Evolutionary conservation across 768 basidiomycete species (phyloP).

Genomic region (Crassisporium funariophilum): DNA sequence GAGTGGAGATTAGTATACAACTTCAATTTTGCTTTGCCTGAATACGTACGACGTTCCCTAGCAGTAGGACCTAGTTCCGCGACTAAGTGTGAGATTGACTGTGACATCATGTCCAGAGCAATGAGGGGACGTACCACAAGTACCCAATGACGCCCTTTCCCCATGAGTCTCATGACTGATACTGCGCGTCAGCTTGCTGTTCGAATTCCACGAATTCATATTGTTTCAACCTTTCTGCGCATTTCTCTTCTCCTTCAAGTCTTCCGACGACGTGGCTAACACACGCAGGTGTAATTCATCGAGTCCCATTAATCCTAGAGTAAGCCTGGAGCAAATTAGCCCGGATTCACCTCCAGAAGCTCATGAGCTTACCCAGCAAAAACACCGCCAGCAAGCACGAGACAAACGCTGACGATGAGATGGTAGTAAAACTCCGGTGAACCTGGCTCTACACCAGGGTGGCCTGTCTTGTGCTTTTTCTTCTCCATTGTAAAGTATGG

Average conservation of each 20-base stretch:
- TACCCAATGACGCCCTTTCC: constrained; percentile 86
- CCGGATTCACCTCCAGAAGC: not conserved
- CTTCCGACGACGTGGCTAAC: constrained; percentile 76
- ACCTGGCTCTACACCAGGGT: constrained; percentile 36
- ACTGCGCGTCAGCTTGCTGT: not conserved
- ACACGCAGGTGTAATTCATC: constrained; percentile 91
- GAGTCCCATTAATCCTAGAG: constrained; percentile 91
- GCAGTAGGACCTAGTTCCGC: constrained; percentile 77
- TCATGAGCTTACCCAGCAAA: constrained; percentile 79
- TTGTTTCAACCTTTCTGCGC: constrained; percentile 62
- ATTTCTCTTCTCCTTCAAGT: constrained; percentile 63
- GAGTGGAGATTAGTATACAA: not conserved
- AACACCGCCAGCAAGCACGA: constrained; percentile 86
- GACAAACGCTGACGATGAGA: constrained; percentile 58
- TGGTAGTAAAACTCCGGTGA: constrained; percentile 79
- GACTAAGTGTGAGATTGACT: not conserved
- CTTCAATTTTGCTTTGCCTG: not conserved
- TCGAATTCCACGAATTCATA: not conserved
- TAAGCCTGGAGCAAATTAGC: constrained; percentile 59
- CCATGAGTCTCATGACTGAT: constrained; percentile 57
- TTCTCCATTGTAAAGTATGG: constrained; percentile 7
- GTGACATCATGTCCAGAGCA: not conserved
- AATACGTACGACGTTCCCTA: constrained; percentile 79
- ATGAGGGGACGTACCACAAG: constrained; percentile 63
- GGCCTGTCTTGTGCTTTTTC: constrained; percentile 23